Conservation (phyloP, 2,329 filamentous ascomycete genomes). For the Ophiostoma fasciatum region DNA sequence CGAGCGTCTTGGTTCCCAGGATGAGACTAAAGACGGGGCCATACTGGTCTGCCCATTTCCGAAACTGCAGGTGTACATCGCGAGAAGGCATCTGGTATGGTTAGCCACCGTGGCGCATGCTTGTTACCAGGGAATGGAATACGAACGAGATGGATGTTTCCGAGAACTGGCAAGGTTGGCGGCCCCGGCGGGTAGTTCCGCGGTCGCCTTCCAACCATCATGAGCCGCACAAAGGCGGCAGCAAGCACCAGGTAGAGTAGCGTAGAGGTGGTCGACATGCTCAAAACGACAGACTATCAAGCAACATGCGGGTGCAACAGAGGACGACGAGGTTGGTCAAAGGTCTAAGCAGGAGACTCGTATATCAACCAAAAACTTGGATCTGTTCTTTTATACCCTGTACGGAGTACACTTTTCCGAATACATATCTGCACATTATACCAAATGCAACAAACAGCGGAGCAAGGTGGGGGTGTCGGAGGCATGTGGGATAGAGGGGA, state of each 20-base stretch:
- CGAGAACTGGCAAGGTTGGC: constrained; percentile 15
- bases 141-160: constrained; percentile 20
- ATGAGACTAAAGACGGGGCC: constrained; percentile 36
- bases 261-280: neutral
- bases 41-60: constrained; percentile 37
- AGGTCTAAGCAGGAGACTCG: no score
- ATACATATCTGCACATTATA: no score
- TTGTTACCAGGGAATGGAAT: neutral
- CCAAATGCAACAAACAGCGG: no score
- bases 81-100: constrained; percentile 3
- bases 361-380: no score
- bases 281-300: no score
- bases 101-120: no score
- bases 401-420: no score
- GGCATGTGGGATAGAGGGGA: no score
- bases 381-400: no score
- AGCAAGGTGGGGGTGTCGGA: no score
- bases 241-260: neutral
- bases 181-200: constrained; percentile 14
- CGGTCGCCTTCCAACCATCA: constrained; percentile 4
- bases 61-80: constrained; percentile 27
- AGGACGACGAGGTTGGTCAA: no score
- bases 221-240: constrained; percentile 1
- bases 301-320: no score
- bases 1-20: constrained; percentile 29